Percentiles rank a stretch among this genome's conserved stretches.
Evolutionary conservation across 768 basidiomycete genomes (phyloP).

Genomic region (Lyophyllum decastes): DNA sequence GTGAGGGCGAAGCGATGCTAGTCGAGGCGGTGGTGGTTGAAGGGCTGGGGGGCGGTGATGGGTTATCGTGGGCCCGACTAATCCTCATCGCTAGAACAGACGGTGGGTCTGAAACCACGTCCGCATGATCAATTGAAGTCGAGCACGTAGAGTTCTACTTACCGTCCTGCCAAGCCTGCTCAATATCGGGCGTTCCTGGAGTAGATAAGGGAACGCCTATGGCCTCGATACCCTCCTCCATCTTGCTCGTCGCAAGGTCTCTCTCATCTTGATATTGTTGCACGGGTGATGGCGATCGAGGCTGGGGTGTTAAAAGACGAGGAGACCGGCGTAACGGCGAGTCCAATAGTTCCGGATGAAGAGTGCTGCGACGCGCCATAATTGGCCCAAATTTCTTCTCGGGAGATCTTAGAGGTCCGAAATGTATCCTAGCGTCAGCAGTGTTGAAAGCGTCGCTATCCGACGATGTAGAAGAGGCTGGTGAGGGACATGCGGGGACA

Average conservation of each 20-base stretch:
- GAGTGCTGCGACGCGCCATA: constrained; percentile 27
- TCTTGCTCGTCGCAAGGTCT: constrained; percentile 17
- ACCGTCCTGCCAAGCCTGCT: constrained; percentile 45
- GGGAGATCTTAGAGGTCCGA: constrained; percentile 54
- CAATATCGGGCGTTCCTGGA: constrained; percentile 51
- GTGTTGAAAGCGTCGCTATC: constrained; percentile 45
- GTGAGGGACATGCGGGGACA: constrained; percentile 10
- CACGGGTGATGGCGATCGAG: constrained; percentile 21
- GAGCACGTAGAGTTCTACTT: constrained; percentile 25
- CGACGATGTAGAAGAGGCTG: constrained; percentile 31
- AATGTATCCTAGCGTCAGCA: constrained; percentile 45
- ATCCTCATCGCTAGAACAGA: constrained; percentile 67
- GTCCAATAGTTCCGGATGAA: constrained; percentile 15
- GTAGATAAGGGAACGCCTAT: constrained; percentile 30
- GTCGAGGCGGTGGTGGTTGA: background rate
- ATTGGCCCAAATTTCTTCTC: constrained; percentile 47
- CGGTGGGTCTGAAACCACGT: constrained; percentile 54
- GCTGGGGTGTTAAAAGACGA: constrained; percentile 44
- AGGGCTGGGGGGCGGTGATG: constrained; percentile 55
- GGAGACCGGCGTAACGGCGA: constrained; percentile 51
- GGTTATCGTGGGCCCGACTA: constrained; percentile 71
- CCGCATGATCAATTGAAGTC: constrained; percentile 6
- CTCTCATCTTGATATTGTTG: background rate
- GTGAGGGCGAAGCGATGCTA: constrained; percentile 3
- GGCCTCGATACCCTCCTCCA: constrained; percentile 32